Conservation (phyloP, 2,329 filamentous ascomycete species). For the Arthroderma uncinatum region DNA sequence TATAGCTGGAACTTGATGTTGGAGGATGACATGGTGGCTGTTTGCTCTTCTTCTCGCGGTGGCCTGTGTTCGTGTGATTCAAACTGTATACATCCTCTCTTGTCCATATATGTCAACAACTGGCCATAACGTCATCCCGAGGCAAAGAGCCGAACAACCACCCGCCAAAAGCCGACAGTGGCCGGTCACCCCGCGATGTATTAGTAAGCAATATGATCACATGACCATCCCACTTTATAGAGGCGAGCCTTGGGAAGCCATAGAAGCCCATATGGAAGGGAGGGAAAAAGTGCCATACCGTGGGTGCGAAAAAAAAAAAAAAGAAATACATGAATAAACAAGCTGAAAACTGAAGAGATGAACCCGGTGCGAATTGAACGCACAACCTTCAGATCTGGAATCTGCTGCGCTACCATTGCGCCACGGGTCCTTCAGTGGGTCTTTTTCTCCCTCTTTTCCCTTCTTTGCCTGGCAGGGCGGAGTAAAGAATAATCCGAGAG, state of each 20-base stretch:
- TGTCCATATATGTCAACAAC: neutral
- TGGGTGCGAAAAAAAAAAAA: neutral
- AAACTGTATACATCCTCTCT: neutral
- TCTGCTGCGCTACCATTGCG: conserved; percentile 15
- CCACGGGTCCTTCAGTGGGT: conserved; percentile 11
- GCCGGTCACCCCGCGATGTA: neutral
- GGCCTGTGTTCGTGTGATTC: neutral
- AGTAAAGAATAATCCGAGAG: no score
- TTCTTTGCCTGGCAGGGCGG: no score
- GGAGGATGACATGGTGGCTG: conserved; percentile 6
- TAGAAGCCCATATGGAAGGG: no score
- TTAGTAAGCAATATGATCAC: neutral
- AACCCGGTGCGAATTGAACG: conserved; percentile 14
- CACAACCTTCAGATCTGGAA: conserved; percentile 15
- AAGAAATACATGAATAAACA: neutral
- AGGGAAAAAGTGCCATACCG: no score
- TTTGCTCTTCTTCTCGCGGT: neutral
- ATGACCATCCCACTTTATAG: neutral
- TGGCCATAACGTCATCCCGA: neutral
- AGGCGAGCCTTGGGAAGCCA: neutral
- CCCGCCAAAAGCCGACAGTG: neutral
- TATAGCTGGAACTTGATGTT: conserved; percentile 34
- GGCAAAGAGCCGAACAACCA: neutral
- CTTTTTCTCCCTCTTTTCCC: neutral
- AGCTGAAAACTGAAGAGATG: no score